phyloP scores from a whole-genome alignment of 108 stramenopile genomes.

The Cyclostephanos tholiformis region DNA sequence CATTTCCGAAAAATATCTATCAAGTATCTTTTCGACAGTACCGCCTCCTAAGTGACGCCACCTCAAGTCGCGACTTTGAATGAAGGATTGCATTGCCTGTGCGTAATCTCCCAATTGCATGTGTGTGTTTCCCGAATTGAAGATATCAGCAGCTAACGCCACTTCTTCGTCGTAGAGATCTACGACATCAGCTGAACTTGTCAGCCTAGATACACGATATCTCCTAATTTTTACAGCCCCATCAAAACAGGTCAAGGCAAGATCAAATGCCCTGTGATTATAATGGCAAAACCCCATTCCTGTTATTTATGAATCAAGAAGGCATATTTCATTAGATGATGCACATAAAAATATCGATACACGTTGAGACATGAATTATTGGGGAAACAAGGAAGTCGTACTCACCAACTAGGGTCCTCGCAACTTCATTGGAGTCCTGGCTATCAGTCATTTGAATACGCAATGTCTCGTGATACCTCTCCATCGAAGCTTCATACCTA shows the following conservation, averaged over 20 bases:
- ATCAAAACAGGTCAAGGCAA: conserved; percentile 41
- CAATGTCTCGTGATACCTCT: conserved; percentile 51
- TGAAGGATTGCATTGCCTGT: conserved; percentile 47
- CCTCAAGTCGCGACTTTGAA: conserved; percentile 40
- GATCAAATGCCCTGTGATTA: conserved; percentile 23
- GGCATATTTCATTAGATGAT: neutral
- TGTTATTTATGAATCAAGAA: neutral
- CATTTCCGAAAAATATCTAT: conserved; percentile 30
- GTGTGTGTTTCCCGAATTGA: conserved; percentile 45
- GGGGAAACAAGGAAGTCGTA: neutral
- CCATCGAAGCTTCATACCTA: conserved; percentile 47
- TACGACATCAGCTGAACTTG: conserved; percentile 8
- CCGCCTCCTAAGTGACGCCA: conserved; percentile 47
- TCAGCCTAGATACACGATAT: conserved; percentile 31
- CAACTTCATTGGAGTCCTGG: conserved; percentile 41
- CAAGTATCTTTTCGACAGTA: conserved; percentile 37
- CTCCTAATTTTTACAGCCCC: conserved; percentile 42
- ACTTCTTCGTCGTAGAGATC: conserved; percentile 33
- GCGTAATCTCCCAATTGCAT: conserved; percentile 33
- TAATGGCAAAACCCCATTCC: conserved; percentile 43
- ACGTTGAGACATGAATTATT: neutral
- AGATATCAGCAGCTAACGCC: conserved; percentile 35
- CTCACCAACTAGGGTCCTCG: conserved; percentile 39
- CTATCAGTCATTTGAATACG: conserved; percentile 47
- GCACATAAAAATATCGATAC: neutral